phyloP scores from a whole-genome alignment of 805 yeast species.

The Zygoascus ofunaensis region DNA sequence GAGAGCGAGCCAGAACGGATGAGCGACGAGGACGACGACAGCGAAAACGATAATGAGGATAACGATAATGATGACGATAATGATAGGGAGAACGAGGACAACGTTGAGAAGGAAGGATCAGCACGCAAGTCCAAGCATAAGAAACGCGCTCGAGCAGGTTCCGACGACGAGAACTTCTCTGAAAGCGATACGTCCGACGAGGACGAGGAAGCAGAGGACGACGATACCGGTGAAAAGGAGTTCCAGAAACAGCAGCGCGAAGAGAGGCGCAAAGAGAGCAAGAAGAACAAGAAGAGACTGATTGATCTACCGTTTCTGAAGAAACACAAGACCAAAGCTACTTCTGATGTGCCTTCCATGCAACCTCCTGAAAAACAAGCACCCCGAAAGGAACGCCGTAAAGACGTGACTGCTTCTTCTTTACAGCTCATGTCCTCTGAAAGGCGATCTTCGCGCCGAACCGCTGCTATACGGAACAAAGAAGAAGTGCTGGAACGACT shows the following conservation, averaged over 20 bases:
- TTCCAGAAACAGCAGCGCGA: constrained; percentile 36
- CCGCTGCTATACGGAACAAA: constrained; percentile 68
- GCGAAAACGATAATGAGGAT: constrained; percentile 16
- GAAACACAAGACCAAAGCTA: constrained; percentile 17
- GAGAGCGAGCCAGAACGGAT: constrained; percentile 8
- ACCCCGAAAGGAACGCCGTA: constrained; percentile 6
- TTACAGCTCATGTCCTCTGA: constrained; percentile 43
- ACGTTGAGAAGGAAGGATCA: neutral
- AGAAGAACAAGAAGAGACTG: constrained; percentile 24
- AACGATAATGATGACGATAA: constrained; percentile 13
- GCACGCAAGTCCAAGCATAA: constrained; percentile 7
- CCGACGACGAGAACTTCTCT: constrained; percentile 42
- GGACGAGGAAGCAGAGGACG: constrained; percentile 41
- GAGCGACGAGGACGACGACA: constrained; percentile 15
- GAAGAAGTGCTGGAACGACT: constrained; percentile 66
- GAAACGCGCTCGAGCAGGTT: constrained; percentile 9
- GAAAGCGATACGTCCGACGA: constrained; percentile 36
- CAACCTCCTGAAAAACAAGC: neutral
- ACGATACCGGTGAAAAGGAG: constrained; percentile 62
- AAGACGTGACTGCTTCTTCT: constrained; percentile 20
- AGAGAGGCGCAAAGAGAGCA: constrained; percentile 19
- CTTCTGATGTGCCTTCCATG: neutral
- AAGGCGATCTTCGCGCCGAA: constrained; percentile 68
- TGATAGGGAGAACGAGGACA: constrained; percentile 14
- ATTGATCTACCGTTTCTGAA: constrained; percentile 30